Percentiles rank a stretch among this genome's conserved stretches.
Conservation (phyloP, 306 rosid genomes). For the Luffa acutangula region DNA sequence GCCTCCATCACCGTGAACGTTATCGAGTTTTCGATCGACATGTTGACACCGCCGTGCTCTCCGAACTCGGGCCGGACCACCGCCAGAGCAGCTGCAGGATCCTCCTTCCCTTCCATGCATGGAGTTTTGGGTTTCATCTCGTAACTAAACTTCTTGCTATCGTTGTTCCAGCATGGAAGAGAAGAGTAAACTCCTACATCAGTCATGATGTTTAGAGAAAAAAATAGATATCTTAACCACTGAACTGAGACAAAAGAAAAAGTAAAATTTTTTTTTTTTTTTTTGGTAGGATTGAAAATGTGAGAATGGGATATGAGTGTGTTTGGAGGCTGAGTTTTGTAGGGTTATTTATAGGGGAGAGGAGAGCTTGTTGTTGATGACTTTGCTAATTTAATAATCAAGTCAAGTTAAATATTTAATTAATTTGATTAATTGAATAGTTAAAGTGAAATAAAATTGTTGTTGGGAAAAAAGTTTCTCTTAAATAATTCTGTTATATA, state of each 20-base stretch:
- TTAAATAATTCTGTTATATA: neutral
- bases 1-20: conserved; percentile 97
- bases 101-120: neutral
- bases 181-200: neutral
- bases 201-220: neutral
- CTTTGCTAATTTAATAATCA: neutral
- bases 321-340: neutral
- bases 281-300: neutral
- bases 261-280: no score
- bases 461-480: neutral
- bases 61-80: conserved; percentile 81
- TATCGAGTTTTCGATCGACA: conserved; percentile 93
- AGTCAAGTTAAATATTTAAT: neutral
- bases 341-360: neutral
- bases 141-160: neutral
- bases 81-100: conserved; percentile 67
- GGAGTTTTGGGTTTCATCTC: neutral
- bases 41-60: conserved; percentile 94
- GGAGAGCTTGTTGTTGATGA: neutral
- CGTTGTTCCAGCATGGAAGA: neutral
- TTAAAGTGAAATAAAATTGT: neutral
- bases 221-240: neutral
- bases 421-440: neutral
- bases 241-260: neutral
- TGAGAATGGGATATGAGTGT: neutral